phyloP scores from a whole-genome alignment of 1,284 basidiomycete species.

The Leccinum solheimii region DNA sequence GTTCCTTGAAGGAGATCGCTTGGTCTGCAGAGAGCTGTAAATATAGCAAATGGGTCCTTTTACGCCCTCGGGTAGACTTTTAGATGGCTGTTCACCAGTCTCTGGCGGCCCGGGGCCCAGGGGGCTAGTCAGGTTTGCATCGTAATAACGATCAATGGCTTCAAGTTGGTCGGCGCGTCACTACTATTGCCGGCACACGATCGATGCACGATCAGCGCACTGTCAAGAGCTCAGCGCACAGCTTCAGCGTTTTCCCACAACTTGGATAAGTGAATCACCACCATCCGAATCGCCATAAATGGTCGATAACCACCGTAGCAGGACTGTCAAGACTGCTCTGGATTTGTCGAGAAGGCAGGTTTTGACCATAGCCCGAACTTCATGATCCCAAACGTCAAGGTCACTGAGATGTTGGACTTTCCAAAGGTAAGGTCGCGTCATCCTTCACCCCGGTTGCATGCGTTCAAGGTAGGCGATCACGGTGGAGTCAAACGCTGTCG shows the following conservation, averaged over 20 bases:
- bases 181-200: background rate
- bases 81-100: background rate
- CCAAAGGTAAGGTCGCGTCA: constrained; percentile 84
- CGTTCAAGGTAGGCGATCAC: constrained; percentile 82
- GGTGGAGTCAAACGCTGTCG: constrained; percentile 91
- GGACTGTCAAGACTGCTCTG: constrained; percentile 62
- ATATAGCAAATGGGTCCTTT: background rate
- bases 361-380: constrained; percentile 79
- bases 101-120: background rate
- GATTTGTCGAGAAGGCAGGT: constrained; percentile 87
- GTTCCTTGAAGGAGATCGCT: constrained; percentile 25
- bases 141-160: background rate
- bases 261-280: no score
- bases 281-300: constrained; percentile 83
- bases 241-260: background rate
- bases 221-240: background rate
- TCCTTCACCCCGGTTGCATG: constrained; percentile 82
- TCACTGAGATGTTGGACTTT: constrained; percentile 87
- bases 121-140: background rate
- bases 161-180: background rate
- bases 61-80: background rate
- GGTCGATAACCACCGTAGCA: constrained; percentile 72
- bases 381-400: constrained; percentile 80
- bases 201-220: background rate
- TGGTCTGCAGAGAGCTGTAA: constrained; percentile 22